A percentile compares a stretch with the other conserved stretches of the same genome.
phyloP scores from a whole-genome alignment of 78 protist genomes.

The Creolimax fragrantissima region DNA sequence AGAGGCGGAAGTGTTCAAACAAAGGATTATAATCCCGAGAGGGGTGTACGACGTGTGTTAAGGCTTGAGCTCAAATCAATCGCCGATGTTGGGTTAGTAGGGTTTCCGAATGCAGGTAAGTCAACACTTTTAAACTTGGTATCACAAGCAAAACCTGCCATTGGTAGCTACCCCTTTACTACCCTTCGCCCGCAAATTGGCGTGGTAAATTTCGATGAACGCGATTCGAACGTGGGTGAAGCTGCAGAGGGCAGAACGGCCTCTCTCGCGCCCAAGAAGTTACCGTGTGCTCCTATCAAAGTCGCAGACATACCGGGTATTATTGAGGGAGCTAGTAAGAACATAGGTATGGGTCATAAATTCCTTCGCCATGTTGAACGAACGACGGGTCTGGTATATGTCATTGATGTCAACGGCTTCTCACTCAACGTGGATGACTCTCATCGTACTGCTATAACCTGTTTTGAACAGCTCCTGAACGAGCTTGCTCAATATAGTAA shows the following conservation, averaged over 20 bases:
- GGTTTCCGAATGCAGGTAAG: constrained; percentile 64
- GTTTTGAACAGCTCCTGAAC: neutral
- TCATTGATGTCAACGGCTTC: constrained; percentile 32
- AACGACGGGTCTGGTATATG: constrained; percentile 1
- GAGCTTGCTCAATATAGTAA: neutral
- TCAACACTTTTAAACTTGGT: constrained; percentile 13
- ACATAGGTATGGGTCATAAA: constrained; percentile 48
- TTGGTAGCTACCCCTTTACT: constrained; percentile 59
- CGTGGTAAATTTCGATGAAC: neutral
- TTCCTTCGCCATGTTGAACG: constrained; percentile 56
- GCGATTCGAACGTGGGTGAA: neutral
- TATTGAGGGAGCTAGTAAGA: constrained; percentile 47
- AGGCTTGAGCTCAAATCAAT: constrained; percentile 25
- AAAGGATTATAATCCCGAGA: neutral
- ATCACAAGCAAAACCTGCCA: constrained; percentile 15
- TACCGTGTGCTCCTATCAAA: neutral
- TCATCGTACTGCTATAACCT: neutral
- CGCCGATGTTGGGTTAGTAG: constrained; percentile 60
- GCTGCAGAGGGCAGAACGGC: neutral
- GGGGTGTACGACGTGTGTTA: neutral
- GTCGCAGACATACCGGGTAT: constrained; percentile 59
- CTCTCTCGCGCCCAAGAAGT: neutral
- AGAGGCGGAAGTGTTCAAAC: neutral
- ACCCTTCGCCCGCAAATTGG: constrained; percentile 50
- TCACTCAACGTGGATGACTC: neutral